Evolutionary conservation across 192 early-diverging fungal genomes (phyloP), one percentile per base, ranked within the genome.

Genomic region (Phycomyces blakesleeanus): DNA sequence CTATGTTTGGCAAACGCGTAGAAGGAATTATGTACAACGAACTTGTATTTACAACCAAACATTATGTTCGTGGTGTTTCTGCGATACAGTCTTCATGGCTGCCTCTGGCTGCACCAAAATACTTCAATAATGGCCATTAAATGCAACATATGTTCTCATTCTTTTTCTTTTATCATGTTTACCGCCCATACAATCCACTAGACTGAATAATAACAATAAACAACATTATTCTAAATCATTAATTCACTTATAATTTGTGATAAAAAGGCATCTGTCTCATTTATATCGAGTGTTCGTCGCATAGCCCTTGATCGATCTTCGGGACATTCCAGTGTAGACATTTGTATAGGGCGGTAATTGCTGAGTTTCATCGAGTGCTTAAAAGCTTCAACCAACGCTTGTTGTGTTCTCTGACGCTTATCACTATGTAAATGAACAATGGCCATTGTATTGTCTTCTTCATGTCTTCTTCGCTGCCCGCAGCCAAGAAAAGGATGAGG

Each of bases 21-120:
- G 85, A 88, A 40, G 85, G 89, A 4, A 84, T 97, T 40, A 85
- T 97, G 74, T 97, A 91, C 71, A 90, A 90, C 68, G 94, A 97
- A 72, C 74, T 96, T 52, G 95, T 93, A 7, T 89, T 91, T 42
- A 99, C 97, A 0, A 89, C 90, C 22, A 88, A 85, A 53, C 83
- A 93, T 55, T 97, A 97, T 76, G 87, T 97, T 51, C 83, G 95
- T 15, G 86, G 89, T 39, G 88, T 93, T 0, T 90, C 89, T 20
- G 81, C 85, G 0, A 85, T 94, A 5, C 88, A 96, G 63, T 82
- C 89, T 37, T 61, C 75, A 18, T 99, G 97, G 95, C 72, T 97
- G 40, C 69, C 84, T 0, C 80, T 87, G 63, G 87, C 87, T 5
- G 85, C 93, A 14, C 91, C 94, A 11, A 85, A 87, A n/a, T 89